Conservation (phyloP, 345 rosid genomes). For the Eucalyptus urophylla region DNA sequence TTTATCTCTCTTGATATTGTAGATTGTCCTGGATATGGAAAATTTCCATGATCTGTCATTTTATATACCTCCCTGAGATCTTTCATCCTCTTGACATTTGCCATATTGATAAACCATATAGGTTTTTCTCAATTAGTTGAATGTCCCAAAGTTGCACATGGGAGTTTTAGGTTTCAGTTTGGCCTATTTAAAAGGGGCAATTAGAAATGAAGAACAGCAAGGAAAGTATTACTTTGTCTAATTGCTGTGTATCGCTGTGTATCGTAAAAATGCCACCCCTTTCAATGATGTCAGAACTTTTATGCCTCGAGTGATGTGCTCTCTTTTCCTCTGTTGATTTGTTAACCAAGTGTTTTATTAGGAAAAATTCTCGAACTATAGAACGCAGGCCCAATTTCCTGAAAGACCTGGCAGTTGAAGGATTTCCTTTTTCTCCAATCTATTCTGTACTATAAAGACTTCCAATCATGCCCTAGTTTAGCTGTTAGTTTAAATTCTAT, state of each 20-base stretch:
- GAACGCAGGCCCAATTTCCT: not conserved
- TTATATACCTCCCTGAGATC: not conserved
- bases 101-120: not conserved
- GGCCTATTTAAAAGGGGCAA: not conserved
- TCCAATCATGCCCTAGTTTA: not conserved
- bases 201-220: not conserved
- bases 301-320: not conserved
- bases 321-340: not conserved
- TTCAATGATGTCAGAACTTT: not conserved
- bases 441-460: not conserved
- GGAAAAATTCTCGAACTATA: not conserved
- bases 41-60: not conserved
- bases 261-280: not conserved
- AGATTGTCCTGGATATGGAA: not conserved
- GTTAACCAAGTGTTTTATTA: not conserved
- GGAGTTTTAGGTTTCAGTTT: not conserved
- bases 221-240: not conserved
- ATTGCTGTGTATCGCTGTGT: not conserved
- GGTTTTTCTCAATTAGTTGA: not conserved
- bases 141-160: not conserved
- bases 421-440: not conserved
- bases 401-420: not conserved
- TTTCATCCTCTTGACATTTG: not conserved
- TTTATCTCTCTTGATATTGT: not conserved
- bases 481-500: not conserved